Base-by-base conservation (phyloP, 176 grass and related monocot species). In the Carex kokanica region DNA sequence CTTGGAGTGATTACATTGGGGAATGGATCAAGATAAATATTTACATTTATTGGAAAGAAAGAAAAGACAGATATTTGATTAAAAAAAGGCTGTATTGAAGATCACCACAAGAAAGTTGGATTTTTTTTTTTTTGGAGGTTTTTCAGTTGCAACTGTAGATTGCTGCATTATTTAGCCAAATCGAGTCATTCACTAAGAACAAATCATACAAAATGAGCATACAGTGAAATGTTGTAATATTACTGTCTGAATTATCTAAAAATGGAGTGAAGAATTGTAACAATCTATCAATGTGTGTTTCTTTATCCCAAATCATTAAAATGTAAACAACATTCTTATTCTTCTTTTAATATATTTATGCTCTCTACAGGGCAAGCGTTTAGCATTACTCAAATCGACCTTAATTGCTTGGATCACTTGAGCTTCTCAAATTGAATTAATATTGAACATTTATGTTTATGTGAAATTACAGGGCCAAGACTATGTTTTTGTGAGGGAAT, bases 401-500 rank as follows among this genome's bases (percentile, higher is more conserved):
- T 32, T 36, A 14, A 32, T 36, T 66, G 14, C 29, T 36, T 34
- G 36, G 36, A 20, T 8, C 36, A 41, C 36, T 43, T 43, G 18
- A 43, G 36, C 34, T 71, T 71, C 36, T 71, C 67, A 21, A 71
- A 41, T 20, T 11, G 18, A 71, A n/a, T 45, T 71, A 29, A 71
- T 20, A 12, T 40, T 69, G 65, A 69, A 40, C 60, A 27, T 29
- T 13, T 10, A 11, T 29, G 27, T 14, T 13, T 10, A 11, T 29
- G 27, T 66, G 4, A 15, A 70, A 52, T 83, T 81, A 31, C 84
- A 94, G 92, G 88, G 81, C 20, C 92, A 94, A 64, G 92, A 94
- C 56, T 92, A 90, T 81, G 84, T 87, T 69, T 94, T 90, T 69
- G 88, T 94, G 52, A 88, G 81, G 70, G 81, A 90, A 83, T 91